phyloP scores from a whole-genome alignment of 1,284 basidiomycete species.

The Rhodotorula sp. region DNA sequence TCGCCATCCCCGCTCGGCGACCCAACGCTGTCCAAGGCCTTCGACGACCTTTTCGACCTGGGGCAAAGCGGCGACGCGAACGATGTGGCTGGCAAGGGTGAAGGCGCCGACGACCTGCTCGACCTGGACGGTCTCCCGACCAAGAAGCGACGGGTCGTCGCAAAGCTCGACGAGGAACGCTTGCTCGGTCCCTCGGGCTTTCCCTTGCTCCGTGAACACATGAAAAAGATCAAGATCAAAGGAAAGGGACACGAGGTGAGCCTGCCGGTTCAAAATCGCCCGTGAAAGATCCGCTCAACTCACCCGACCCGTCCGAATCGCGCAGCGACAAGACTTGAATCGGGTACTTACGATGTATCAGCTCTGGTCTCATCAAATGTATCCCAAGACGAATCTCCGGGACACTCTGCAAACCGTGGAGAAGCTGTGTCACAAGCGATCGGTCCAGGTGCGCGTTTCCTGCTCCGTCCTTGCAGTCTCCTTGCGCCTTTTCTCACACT shows the following conservation, averaged over 20 bases:
- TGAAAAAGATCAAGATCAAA: conserved; percentile 69
- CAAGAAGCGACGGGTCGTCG: conserved; percentile 42
- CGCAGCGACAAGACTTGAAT: conserved; percentile 71
- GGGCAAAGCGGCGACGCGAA: conserved; percentile 6
- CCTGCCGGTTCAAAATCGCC: conserved; percentile 8
- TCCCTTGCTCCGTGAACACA: conserved; percentile 67
- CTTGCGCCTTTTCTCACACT: background rate
- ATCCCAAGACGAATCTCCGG: conserved; percentile 76
- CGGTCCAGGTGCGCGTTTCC: conserved; percentile 67
- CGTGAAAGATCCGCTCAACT: background rate
- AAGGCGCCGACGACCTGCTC: conserved; percentile 47
- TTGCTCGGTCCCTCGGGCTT: conserved; percentile 72
- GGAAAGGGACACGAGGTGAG: conserved; percentile 86
- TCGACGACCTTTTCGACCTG: conserved; percentile 33
- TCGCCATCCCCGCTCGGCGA: conserved; percentile 2
- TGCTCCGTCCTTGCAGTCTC: background rate
- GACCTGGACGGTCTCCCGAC: conserved; percentile 1
- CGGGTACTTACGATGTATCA: conserved; percentile 77
- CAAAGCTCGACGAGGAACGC: conserved; percentile 44
- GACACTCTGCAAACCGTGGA: conserved; percentile 80
- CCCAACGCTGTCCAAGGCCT: conserved; percentile 35
- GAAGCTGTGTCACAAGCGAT: conserved; percentile 74
- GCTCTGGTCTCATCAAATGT: conserved; percentile 87
- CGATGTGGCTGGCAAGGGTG: conserved; percentile 15
- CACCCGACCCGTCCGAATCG: background rate